These are phyloP conservation scores for Coix lacrymajobi DNA, from an alignment of 176 grass and related monocot species.

Conservation along the genomic window DNA sequence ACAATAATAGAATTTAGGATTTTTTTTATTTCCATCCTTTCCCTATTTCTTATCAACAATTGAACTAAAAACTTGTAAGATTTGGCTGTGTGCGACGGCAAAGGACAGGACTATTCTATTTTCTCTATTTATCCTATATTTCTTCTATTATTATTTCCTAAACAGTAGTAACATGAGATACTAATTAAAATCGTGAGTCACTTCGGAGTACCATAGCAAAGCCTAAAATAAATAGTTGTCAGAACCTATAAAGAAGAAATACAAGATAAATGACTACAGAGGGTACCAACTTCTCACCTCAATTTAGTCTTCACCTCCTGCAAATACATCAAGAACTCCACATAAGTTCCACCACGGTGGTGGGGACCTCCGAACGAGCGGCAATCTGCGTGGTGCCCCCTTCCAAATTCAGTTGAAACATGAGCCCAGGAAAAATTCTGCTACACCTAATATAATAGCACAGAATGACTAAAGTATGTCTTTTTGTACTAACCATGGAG, in stretches of 20 bases:
- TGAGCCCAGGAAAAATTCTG: neutral
- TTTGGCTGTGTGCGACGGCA: too few relatives aligned
- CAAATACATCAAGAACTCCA: slow-evolving; percentile 41
- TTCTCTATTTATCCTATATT: too few relatives aligned
- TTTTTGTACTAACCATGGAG: slow-evolving; percentile 2
- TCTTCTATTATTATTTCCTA: too few relatives aligned
- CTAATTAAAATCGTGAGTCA: too few relatives aligned
- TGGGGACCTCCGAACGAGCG: slow-evolving; percentile 17
- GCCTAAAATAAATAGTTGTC: neutral
- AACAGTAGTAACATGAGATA: too few relatives aligned
- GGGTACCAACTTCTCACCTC: slow-evolving; percentile 15
- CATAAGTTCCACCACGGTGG: slow-evolving; percentile 47
- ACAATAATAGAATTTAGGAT: too few relatives aligned
- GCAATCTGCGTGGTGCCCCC: neutral
- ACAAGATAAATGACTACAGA: neutral
- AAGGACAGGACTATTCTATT: too few relatives aligned
- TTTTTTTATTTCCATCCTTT: too few relatives aligned
- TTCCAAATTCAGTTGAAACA: slow-evolving; percentile 22
- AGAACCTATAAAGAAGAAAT: neutral
- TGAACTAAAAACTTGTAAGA: too few relatives aligned
- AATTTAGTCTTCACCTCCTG: slow-evolving; percentile 24
- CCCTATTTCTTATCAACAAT: too few relatives aligned
- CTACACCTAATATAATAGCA: neutral
- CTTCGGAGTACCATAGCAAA: too few relatives aligned
- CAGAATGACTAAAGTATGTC: neutral